phyloP scores from a whole-genome alignment of 2,329 filamentous ascomycete genomes.

The Fusarium bactridioides region DNA sequence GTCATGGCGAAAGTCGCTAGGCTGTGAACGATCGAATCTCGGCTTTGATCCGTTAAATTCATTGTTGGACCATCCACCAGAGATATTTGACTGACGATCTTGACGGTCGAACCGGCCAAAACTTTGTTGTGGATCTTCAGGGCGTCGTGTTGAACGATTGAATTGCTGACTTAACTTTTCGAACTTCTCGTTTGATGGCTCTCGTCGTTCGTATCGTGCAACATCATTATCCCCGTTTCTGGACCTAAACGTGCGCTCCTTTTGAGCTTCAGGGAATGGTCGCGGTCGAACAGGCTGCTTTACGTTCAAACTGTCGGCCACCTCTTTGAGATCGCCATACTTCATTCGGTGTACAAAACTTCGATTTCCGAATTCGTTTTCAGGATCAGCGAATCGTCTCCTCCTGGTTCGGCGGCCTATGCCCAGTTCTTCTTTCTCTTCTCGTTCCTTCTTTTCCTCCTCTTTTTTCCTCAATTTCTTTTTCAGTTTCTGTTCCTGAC shows the following conservation, averaged over 20 bases:
- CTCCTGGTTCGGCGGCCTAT: constrained; percentile 54
- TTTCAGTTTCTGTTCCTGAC: constrained; percentile 55
- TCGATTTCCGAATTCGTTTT: constrained; percentile 59
- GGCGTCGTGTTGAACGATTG: not conserved
- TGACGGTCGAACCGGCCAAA: not conserved
- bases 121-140: not conserved
- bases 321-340: constrained; percentile 50
- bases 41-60: constrained; percentile 10
- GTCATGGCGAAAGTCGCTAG: constrained; percentile 8
- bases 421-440: constrained; percentile 46
- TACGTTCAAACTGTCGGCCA: constrained; percentile 37
- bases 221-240: not conserved
- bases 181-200: not conserved
- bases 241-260: constrained; percentile 6
- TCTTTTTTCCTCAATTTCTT: constrained; percentile 60
- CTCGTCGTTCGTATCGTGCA: not conserved
- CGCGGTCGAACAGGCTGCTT: constrained; percentile 40
- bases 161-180: not conserved
- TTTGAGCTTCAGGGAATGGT: constrained; percentile 26
- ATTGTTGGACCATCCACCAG: not conserved
- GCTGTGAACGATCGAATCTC: constrained; percentile 6
- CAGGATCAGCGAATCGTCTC: constrained; percentile 61
- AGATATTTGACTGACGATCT: not conserved
- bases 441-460: constrained; percentile 47
- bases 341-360: constrained; percentile 65